A percentile compares a stretch with the other conserved stretches of the same genome.
Evolutionary conservation across 768 basidiomycete genomes (phyloP).

Genomic region (Boletus vermiculosoides): DNA sequence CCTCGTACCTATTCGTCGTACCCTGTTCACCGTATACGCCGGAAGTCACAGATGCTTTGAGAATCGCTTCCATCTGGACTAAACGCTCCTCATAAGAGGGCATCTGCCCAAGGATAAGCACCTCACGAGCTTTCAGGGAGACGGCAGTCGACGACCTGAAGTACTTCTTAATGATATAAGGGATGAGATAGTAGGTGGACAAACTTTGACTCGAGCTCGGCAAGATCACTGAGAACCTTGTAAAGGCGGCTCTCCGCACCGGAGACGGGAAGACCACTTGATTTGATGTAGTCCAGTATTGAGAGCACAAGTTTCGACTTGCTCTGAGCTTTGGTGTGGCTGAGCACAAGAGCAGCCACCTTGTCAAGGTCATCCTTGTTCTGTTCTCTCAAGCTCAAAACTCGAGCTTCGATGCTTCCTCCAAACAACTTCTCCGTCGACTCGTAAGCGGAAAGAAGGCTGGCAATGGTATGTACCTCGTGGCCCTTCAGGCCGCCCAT

Average conservation of each 20-base stretch:
- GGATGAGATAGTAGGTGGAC: slow-evolving; percentile 24
- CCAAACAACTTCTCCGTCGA: slow-evolving; percentile 91
- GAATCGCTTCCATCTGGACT: slow-evolving; percentile 90
- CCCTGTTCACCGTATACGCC: slow-evolving; percentile 89
- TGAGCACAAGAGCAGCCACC: slow-evolving; percentile 82
- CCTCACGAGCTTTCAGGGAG: slow-evolving; percentile 93
- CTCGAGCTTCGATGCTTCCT: slow-evolving; percentile 90
- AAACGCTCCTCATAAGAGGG: slow-evolving; percentile 95
- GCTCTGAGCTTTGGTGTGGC: slow-evolving; percentile 92
- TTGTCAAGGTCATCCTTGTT: slow-evolving; percentile 91
- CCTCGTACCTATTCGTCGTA: slow-evolving; percentile 51
- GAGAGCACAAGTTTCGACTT: slow-evolving; percentile 87
- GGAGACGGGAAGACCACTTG: slow-evolving; percentile 70
- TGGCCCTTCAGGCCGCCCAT: slow-evolving; percentile 81
- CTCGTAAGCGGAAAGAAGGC: slow-evolving; percentile 75
- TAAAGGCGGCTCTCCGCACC: slow-evolving; percentile 72
- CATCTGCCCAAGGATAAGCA: slow-evolving; percentile 93
- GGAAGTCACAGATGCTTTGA: slow-evolving; percentile 83
- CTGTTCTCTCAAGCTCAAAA: slow-evolving; percentile 86
- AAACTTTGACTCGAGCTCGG: slow-evolving; percentile 85
- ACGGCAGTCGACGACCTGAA: slow-evolving; percentile 85
- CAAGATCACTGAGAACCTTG: slow-evolving; percentile 76
- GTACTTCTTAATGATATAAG: slow-evolving; percentile 3
- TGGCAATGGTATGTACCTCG: slow-evolving; percentile 75
- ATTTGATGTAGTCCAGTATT: slow-evolving; percentile 88